phyloP scores from a whole-genome alignment of 331 rosid species.

The Telfairia occidentalis region DNA sequence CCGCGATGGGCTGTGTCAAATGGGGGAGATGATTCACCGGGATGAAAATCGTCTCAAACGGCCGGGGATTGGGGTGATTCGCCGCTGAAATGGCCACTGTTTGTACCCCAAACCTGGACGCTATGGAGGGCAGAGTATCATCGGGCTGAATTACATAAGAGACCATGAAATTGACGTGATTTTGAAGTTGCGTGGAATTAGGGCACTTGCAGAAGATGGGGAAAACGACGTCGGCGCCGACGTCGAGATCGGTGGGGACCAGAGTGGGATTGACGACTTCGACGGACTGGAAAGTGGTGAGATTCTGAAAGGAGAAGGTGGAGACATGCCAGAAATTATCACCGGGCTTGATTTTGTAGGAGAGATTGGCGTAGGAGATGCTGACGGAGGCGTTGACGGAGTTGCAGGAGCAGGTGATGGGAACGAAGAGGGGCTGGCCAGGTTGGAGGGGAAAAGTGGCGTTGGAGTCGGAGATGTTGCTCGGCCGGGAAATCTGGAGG shows the following conservation, averaged over 20 bases:
- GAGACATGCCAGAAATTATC: constrained; percentile 56
- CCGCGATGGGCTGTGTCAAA: constrained; percentile 40
- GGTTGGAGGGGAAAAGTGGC: constrained; percentile 32
- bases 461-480: constrained; percentile 58
- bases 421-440: constrained; percentile 48
- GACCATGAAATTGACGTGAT: constrained; percentile 25
- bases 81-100: constrained; percentile 23
- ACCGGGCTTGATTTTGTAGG: constrained; percentile 30
- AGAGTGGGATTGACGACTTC: constrained; percentile 50
- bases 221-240: constrained; percentile 43
- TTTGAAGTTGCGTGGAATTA: constrained; percentile 17
- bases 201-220: constrained; percentile 89
- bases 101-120: constrained; percentile 33
- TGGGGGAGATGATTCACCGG: constrained; percentile 49
- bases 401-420: constrained; percentile 61
- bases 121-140: constrained; percentile 48
- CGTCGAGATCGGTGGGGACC: constrained; percentile 22
- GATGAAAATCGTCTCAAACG: constrained; percentile 53
- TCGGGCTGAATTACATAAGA: constrained; percentile 68
- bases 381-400: constrained; percentile 25
- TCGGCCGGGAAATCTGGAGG: constrained; percentile 37
- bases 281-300: constrained; percentile 67
- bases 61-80: constrained; percentile 18
- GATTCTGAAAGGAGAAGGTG: constrained; percentile 28
- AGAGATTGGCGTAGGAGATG: constrained; percentile 66